Evolutionary conservation across 179 eudicot genomes (phyloP).

Genomic region (Beta lomatogona): DNA sequence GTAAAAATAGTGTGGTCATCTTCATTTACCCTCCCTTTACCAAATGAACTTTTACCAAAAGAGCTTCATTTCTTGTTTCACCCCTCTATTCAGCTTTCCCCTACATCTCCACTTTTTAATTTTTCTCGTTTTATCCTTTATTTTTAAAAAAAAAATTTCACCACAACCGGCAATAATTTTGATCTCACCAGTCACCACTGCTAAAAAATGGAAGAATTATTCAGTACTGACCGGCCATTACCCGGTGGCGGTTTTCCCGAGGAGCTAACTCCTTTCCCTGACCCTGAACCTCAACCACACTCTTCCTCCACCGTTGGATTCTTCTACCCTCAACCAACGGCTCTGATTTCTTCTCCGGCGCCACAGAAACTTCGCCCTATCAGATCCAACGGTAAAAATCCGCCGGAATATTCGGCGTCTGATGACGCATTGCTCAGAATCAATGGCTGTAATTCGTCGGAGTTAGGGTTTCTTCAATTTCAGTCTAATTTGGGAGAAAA

Average conservation of each 20-base stretch:
- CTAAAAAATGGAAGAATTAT: neutral
- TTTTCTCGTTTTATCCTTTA: neutral
- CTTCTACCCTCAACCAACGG: constrained; percentile 6
- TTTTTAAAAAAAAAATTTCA: neutral
- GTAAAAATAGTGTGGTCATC: no score
- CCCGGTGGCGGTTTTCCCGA: constrained; percentile 15
- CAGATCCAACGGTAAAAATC: constrained; percentile 29
- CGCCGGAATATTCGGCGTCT: neutral
- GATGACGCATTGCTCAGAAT: neutral
- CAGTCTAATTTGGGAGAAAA: neutral
- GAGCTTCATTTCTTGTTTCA: neutral
- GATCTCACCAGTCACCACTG: neutral
- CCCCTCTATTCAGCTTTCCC: neutral
- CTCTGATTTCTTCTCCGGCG: constrained; percentile 22
- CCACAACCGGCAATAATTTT: neutral
- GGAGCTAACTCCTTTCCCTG: neutral
- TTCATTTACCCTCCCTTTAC: no score
- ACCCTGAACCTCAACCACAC: constrained; percentile 8
- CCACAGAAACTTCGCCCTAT: constrained; percentile 61
- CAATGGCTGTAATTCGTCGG: constrained; percentile 5
- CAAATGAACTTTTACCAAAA: neutral
- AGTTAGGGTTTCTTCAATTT: constrained; percentile 31
- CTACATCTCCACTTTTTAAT: neutral
- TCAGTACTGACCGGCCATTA: neutral
- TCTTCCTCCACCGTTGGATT: neutral